Base-by-base conservation (phyloP, 257 asterid species). In the Solanum rostratum region DNA sequence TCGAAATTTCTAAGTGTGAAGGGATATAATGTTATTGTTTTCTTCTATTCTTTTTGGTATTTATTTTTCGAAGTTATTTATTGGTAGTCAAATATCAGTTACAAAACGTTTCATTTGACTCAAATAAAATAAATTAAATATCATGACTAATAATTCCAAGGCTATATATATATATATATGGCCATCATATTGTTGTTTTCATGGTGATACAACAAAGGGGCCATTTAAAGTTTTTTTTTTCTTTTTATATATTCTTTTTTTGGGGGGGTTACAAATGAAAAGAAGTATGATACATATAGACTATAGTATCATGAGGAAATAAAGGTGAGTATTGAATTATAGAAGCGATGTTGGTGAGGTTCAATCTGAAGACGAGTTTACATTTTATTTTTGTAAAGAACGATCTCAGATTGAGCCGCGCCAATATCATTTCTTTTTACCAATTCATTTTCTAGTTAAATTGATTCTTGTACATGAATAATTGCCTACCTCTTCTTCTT, bases 371-470 rank as follows among this genome's bases (percentile, higher is more conserved):
- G 97, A 92, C 93, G 90, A 81, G 88, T 90, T 93, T 94, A 93
- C 93, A 19, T 45, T 27, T 33, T 7, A 12, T 16, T 43, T 10
- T 16, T 9, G 95, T 94, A 93, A 94, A 92, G 74, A 84, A 80
- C 95, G 93, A 89, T 92, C 94, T 93, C 98, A 83, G 97, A 94
- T 94, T 94, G 97, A 94, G 97, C 95, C 97, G 97, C 94, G 97
- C 98, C 98, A 93, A 94, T 94, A 94, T 94, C 97, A 93, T 94
- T 94, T 87, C 87, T 84, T 62, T 69, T 69, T 69, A 39, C 18
- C 4, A 69, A 19, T 39, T 69, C 10, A 69, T 69, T 19, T 19
- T 4, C 27, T 12, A 18, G 50, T 33, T 68, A 37, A 18, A 33
- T 2, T 68, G 50, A 37, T 68, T 68, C 15, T 33, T 68, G 27